phyloP scores from a whole-genome alignment of 2,329 filamentous ascomycete genomes.

The Herpomyces periplanetae region DNA sequence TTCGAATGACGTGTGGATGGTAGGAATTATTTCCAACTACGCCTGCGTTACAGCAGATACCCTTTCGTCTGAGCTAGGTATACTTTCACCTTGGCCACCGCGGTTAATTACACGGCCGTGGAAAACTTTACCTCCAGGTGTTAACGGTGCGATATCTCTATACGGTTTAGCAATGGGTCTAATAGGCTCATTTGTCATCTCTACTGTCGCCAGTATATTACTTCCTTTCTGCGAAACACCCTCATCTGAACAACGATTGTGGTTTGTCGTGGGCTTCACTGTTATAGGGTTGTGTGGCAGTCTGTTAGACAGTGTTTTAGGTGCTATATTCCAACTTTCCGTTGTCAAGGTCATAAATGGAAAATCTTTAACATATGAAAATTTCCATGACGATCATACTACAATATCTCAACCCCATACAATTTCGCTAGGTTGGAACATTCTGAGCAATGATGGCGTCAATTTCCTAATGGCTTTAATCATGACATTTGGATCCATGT shows the following conservation, averaged over 20 bases:
- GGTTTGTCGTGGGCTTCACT: conserved; percentile 16
- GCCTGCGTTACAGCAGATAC: conserved; percentile 72
- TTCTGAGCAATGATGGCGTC: conserved; percentile 79
- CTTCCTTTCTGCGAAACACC: conserved; percentile 22
- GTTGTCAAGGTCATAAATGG: conserved; percentile 16
- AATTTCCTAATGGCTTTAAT: conserved; percentile 59
- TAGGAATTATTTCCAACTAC: conserved; percentile 36
- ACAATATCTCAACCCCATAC: conserved; percentile 18
- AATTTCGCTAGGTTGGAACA: conserved; percentile 23
- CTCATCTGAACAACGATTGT: conserved; percentile 9
- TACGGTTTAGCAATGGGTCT: conserved; percentile 32
- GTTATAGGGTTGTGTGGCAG: conserved; percentile 39
- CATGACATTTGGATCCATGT: conserved; percentile 45
- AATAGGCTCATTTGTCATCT: conserved; percentile 26
- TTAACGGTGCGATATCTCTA: conserved; percentile 60
- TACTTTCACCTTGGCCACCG: conserved; percentile 32
- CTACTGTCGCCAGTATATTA: conserved; percentile 23
- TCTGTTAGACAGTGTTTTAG: conserved; percentile 50
- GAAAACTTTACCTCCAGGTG: conserved; percentile 46
- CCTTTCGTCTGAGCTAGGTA: conserved; percentile 75
- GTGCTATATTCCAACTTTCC: conserved; percentile 44
- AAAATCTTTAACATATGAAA: conserved; percentile 10
- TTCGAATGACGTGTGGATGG: conserved; percentile 9
- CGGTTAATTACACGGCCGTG: conserved; percentile 52
- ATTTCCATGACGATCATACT: conserved; percentile 11